phyloP scores from a whole-genome alignment of 169 alveolate genomes.

The Plasmodium chabaudi region DNA sequence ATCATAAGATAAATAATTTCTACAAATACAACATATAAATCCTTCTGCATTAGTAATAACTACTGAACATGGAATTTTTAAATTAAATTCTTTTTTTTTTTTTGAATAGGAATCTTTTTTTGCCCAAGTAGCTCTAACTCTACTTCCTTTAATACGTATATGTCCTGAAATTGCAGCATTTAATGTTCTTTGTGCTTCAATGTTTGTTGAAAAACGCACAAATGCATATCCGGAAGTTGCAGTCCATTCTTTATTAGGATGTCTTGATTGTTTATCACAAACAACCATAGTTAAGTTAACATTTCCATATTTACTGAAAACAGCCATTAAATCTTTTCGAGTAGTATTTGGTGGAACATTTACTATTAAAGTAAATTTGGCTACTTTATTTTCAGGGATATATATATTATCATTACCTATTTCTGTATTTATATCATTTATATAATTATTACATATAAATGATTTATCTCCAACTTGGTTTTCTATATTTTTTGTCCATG shows the following conservation, averaged over 20 bases:
- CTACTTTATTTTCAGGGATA: neutral
- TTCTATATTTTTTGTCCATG: no score
- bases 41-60: slow-evolving; percentile 41
- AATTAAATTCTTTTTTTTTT: slow-evolving; percentile 43
- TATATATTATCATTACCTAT: no score
- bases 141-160: slow-evolving; percentile 79
- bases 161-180: slow-evolving; percentile 76
- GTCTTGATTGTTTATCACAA: slow-evolving; percentile 81
- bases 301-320: slow-evolving; percentile 79
- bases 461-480: no score
- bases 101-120: slow-evolving; percentile 81
- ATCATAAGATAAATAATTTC: slow-evolving; percentile 37
- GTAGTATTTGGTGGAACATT: slow-evolving; percentile 83
- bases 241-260: slow-evolving; percentile 84
- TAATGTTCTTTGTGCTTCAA: slow-evolving; percentile 78
- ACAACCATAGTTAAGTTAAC: slow-evolving; percentile 83
- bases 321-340: slow-evolving; percentile 74
- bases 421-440: no score
- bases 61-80: slow-evolving; percentile 60
- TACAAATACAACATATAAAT: slow-evolving; percentile 66
- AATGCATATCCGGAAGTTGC: slow-evolving; percentile 84
- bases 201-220: slow-evolving; percentile 78
- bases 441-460: no score
- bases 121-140: slow-evolving; percentile 84
- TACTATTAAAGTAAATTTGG: slow-evolving; percentile 79